These are phyloP conservation scores for Epichloe aotearoae DNA, from an alignment of 2,329 filamentous ascomycete genomes.

Conservation along the genomic window DNA sequence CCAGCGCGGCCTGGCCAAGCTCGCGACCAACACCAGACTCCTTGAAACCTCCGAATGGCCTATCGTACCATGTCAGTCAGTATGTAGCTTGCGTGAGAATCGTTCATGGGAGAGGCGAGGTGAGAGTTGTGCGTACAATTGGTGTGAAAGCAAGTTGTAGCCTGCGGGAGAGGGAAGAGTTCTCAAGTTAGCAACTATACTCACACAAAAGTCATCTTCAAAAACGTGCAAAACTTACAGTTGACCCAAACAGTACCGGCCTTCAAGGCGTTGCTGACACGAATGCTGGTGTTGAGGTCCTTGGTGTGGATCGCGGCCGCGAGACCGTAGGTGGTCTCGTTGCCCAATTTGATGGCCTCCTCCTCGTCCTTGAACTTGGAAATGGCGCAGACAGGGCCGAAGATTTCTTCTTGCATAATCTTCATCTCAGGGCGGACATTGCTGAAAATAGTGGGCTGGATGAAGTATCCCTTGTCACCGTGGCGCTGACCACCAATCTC, in stretches of 20 bases:
- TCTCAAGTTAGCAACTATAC: neutral
- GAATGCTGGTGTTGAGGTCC: slow-evolving; percentile 69
- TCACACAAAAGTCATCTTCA: neutral
- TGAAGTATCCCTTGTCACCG: slow-evolving; percentile 75
- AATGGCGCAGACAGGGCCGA: slow-evolving; percentile 74
- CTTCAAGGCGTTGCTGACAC: slow-evolving; percentile 60
- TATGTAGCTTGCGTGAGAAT: neutral
- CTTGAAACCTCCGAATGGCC: slow-evolving; percentile 65
- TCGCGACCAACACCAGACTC: slow-evolving; percentile 68
- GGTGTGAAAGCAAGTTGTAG: slow-evolving; percentile 43
- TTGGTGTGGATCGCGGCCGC: slow-evolving; percentile 73
- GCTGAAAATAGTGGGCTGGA: slow-evolving; percentile 82
- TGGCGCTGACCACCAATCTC: slow-evolving; percentile 41
- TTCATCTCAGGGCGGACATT: slow-evolving; percentile 74
- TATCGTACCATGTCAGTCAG: slow-evolving; percentile 18
- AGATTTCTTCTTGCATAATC: slow-evolving; percentile 88
- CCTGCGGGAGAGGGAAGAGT: slow-evolving; percentile 12
- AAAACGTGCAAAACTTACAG: slow-evolving; percentile 15
- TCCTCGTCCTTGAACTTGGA: slow-evolving; percentile 76
- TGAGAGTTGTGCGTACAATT: slow-evolving; percentile 1
- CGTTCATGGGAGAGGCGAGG: neutral
- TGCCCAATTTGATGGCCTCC: slow-evolving; percentile 62
- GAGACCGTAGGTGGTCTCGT: slow-evolving; percentile 68
- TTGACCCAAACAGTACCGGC: slow-evolving; percentile 55
- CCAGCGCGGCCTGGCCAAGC: slow-evolving; percentile 52